Base-by-base conservation (phyloP, 441 rosid genomes). In the Bruguiera hainesii region DNA sequence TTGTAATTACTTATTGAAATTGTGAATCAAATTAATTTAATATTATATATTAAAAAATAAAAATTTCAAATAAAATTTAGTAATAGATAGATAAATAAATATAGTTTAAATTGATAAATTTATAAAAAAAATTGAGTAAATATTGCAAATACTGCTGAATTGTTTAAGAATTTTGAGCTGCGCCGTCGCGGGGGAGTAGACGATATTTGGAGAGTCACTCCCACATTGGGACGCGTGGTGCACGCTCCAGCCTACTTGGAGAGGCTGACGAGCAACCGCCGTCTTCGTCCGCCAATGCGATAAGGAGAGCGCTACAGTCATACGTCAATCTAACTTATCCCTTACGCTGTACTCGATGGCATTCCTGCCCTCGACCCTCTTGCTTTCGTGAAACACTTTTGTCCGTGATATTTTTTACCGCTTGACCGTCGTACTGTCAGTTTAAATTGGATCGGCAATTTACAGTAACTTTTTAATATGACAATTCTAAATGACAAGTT, bases 171-270 rank as follows among this genome's bases (percentile, higher is more conserved):
- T 33, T 48, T 51, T 25, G 21, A 52, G 60, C 66, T 48, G 78
- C 81, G 79, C 83, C 85, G 82, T 79, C 79, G 70, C 73, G 67
- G 58, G 61, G 57, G 79, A 42, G 77, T 49, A 53, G 70, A 76
- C 75, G 73, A 60, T 63, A 60, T 28, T 20, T 10, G 31, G 64
- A 53, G 73, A 68, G 25, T 25, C 16, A 49, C 64, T 30, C 74
- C 65, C 59, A 46, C 67, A 53, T 20, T 35, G 20, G 37, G 26
- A 63, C 48, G 76, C 73, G 76, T 77, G 72, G 0, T 0, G 0
- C 61, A 63, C 76, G 73, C 61, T 10, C 59, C 61, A 65, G 53
- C 26, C 26, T 26, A 26, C 2, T 26, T 26, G 26, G 26, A 2
- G 2, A 30, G 20, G 60, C 55, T 69, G 72, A 71, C 75, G 57